phyloP scores from a whole-genome alignment of 2,329 filamentous ascomycete species.

The Peltaster fructicola region DNA sequence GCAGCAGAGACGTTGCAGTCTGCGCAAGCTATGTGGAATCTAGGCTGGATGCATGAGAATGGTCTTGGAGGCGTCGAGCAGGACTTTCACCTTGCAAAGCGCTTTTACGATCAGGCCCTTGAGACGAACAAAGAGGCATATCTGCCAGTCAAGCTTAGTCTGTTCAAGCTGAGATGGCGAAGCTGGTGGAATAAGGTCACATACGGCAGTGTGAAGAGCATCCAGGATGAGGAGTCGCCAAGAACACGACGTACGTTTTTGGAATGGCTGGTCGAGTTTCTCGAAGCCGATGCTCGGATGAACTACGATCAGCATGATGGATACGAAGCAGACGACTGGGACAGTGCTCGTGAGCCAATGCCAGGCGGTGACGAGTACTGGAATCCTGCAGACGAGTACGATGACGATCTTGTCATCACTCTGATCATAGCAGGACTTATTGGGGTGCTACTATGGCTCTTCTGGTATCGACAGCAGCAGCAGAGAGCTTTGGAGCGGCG shows the following conservation, averaged over 20 bases:
- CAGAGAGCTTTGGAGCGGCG: conserved; percentile 32
- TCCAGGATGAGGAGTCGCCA: conserved; percentile 50
- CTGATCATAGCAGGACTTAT: conserved; percentile 66
- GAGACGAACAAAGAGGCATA: conserved; percentile 75
- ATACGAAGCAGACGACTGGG: conserved; percentile 28
- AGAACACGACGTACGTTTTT: conserved; percentile 35
- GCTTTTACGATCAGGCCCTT: conserved; percentile 84
- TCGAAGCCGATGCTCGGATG: conserved; percentile 37
- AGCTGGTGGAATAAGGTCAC: conserved; percentile 93
- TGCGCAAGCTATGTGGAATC: conserved; percentile 88
- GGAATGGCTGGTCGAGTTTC: conserved; percentile 77
- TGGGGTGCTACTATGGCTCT: conserved; percentile 53
- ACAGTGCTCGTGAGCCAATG: conserved; percentile 23
- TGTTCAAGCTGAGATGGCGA: conserved; percentile 66
- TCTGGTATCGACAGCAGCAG: conserved; percentile 63
- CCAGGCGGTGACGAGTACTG: conserved; percentile 34
- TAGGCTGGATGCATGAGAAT: conserved; percentile 99
- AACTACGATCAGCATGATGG: conserved; percentile 36
- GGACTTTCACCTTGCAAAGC: conserved; percentile 91
- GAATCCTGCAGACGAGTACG: conserved; percentile 43
- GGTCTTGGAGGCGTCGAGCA: conserved; percentile 81
- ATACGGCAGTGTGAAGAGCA: conserved; percentile 78
- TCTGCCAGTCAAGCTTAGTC: conserved; percentile 71
- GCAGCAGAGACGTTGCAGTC: conserved; percentile 83
- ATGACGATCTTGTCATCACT: conserved; percentile 68